Conservation (phyloP, 139 green algal species). For the Nannochloris sp. region DNA sequence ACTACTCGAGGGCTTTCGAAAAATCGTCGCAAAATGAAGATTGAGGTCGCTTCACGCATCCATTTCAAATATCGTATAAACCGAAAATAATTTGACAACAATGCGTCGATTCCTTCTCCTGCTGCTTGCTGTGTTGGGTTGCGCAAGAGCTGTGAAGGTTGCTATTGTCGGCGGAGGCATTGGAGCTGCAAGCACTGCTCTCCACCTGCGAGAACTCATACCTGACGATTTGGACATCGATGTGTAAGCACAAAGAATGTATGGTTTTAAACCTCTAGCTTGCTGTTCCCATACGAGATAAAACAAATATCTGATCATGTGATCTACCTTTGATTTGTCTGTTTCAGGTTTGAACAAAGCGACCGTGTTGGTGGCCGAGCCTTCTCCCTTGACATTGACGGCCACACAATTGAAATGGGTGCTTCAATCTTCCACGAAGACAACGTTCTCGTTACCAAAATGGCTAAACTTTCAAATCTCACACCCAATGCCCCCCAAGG, state of each 20-base stretch:
- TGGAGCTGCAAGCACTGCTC: conserved; percentile 30
- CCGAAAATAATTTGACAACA: no score
- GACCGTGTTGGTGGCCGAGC: background rate
- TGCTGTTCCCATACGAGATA: background rate
- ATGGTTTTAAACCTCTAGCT: background rate
- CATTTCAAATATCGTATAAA: no score
- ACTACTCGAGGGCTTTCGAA: no score
- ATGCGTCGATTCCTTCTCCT: no score
- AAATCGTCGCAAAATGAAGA: no score
- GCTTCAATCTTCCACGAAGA: background rate
- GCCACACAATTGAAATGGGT: background rate
- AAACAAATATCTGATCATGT: background rate
- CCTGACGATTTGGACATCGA: conserved; percentile 1
- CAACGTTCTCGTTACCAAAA: background rate
- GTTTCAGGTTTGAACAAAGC: background rate
- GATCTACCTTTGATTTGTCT: background rate
- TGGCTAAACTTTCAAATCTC: background rate
- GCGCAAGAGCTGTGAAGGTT: background rate
- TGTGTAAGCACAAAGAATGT: conserved; percentile 18
- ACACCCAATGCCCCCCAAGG: background rate
- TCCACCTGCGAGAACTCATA: conserved; percentile 13
- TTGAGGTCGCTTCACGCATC: no score
- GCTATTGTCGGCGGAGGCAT: conserved; percentile 46
- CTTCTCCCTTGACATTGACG: background rate
- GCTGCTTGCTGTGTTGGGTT: no score